Conservation (phyloP, 169 alveolate genomes). For the Eimeria praecox region DNA sequence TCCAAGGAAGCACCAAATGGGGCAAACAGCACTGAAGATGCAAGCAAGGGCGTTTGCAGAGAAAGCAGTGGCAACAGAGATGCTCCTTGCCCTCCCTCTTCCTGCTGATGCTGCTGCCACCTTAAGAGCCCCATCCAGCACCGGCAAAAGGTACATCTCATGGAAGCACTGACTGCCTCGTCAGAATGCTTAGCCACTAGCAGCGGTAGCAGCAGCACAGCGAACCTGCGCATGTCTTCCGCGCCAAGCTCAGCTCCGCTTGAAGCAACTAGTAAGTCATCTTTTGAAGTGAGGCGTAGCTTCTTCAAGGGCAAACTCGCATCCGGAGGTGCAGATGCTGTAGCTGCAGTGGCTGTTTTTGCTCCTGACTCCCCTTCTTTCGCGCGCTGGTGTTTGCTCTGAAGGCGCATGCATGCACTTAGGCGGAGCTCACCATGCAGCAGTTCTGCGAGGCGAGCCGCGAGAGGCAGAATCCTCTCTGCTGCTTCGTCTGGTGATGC, state of each 20-base stretch:
- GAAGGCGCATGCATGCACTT: background rate
- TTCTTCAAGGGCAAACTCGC: slow-evolving; percentile 34
- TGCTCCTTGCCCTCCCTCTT: background rate
- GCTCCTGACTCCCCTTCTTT: slow-evolving; percentile 13
- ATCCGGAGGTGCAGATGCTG: slow-evolving; percentile 18
- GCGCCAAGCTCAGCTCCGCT: background rate
- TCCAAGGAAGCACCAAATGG: slow-evolving; percentile 32
- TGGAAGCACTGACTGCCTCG: slow-evolving; percentile 28
- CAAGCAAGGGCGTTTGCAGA: slow-evolving; percentile 56
- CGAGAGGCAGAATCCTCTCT: slow-evolving; percentile 10
- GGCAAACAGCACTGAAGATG: slow-evolving; percentile 56
- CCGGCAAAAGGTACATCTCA: slow-evolving; percentile 67
- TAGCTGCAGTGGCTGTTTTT: slow-evolving; percentile 15
- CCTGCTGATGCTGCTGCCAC: slow-evolving; percentile 59
- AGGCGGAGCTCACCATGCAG: slow-evolving; percentile 53
- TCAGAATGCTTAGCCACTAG: slow-evolving; percentile 60
- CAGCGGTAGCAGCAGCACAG: slow-evolving; percentile 36
- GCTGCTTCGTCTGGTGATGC: slow-evolving; percentile 56
- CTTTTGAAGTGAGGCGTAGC: slow-evolving; percentile 37
- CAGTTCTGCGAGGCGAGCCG: slow-evolving; percentile 27
- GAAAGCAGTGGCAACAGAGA: slow-evolving; percentile 49
- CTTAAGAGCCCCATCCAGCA: slow-evolving; percentile 62
- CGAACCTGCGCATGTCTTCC: slow-evolving; percentile 40
- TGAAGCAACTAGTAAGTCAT: background rate
- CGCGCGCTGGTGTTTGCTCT: background rate